phyloP scores from a whole-genome alignment of 345 rosid species.

The Populus pruinosa region DNA sequence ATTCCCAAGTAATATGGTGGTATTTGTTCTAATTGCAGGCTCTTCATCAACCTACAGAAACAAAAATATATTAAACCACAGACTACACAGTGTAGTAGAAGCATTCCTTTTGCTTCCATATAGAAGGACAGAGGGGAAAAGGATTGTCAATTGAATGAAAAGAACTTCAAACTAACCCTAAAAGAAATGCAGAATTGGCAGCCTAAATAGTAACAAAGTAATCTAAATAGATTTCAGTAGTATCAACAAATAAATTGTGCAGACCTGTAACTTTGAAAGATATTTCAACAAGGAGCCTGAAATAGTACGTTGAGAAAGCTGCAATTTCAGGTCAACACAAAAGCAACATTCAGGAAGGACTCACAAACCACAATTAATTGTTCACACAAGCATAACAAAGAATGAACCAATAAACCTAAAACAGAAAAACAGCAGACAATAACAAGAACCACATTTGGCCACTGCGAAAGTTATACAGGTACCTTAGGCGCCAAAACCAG shows the following conservation, averaged over 20 bases:
- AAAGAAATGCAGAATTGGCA: conserved; percentile 3
- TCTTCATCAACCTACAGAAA: conserved; percentile 90
- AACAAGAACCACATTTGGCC: background rate
- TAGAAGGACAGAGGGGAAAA: background rate
- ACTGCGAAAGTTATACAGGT: background rate
- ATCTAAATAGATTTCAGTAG: background rate
- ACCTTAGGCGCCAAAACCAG: conserved; percentile 97
- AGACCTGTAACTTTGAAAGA: conserved; percentile 95
- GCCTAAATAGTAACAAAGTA: background rate
- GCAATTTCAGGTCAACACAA: conserved; percentile 32
- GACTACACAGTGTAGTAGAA: background rate
- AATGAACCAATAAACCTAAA: background rate
- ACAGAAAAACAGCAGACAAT: background rate
- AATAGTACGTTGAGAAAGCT: conserved; percentile 95
- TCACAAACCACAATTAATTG: background rate
- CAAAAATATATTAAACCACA: conserved; percentile 17
- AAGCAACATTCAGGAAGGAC: conserved; percentile 22
- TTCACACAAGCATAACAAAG: background rate
- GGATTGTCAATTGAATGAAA: conserved; percentile 1
- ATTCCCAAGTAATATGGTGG: conserved; percentile 96
- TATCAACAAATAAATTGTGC: conserved; percentile 4
- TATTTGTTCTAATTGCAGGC: conserved; percentile 95
- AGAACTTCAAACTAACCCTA: background rate
- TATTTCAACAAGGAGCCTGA: conserved; percentile 87
- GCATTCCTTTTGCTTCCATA: background rate